Base-by-base conservation (phyloP, 73 alveolate genomes). In the Uronychia setigera region DNA sequence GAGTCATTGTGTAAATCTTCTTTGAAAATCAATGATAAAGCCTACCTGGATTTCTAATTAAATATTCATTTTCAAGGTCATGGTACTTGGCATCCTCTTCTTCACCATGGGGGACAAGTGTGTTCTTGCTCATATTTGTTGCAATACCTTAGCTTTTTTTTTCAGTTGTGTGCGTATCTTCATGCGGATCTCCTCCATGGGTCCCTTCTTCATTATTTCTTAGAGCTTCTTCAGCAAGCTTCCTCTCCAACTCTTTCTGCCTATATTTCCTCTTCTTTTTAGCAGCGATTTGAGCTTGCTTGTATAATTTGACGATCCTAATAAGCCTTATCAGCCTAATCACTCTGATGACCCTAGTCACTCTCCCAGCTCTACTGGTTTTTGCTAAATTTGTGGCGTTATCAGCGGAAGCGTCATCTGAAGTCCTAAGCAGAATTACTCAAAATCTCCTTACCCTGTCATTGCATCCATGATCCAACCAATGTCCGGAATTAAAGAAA, bases 401-500 rank as follows among this genome's bases (percentile, higher is more conserved):
- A 19, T 87, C 95, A 28, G 94, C 97, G 58, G 89, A 88, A 60
- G 86, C 80, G 33, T 86, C 84, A 58, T 83, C 84, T 0, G 79
- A 5, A 46, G 67, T 46, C 19, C 67, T 46, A 46, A 46, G 67
- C 67, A n/a, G n/a, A n/a, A n/a, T 46, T 46, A 46, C 5, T 46
- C 67, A 5, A 11, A 46, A 46, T 5, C n/a, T n/a, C 67, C 67
- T 46, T 46, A 46, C 67, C 67, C 67, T 46, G 67, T 82, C 33
- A 94, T 35, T 0, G 32, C 58, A 58, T 95, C 91, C 94, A 95
- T 86, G 35, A 96, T 91, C 96, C 98, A 95, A 32, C 98, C 99
- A 77, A 96, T 88, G 86, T 94, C 99, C 32, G 90, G 95, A 1
- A 93, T 79, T 91, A 97, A 77, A n/a, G 99, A 96, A 13, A 95